Base-by-base conservation (phyloP, 352 stramenopile genomes). In the Globisporangium barbulae region DNA sequence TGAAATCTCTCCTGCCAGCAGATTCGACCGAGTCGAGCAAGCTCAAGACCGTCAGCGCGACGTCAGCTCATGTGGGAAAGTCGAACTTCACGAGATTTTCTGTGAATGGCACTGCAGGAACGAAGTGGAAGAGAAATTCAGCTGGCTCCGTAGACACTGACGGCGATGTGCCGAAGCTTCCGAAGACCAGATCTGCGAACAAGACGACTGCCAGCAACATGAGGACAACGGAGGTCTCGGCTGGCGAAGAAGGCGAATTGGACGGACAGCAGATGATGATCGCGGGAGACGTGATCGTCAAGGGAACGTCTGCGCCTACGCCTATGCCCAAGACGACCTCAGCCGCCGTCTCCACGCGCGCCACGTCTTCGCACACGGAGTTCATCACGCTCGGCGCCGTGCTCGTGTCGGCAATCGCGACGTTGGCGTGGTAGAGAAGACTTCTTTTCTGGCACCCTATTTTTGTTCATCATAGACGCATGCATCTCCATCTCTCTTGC, bases 351-450 rank as follows among this genome's bases (percentile, higher is more conserved):
- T 17, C 49, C 13, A 22, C 28, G 21, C 28, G 28, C 7, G 17
- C 28, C 9, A 25, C 15, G 28, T 25, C 49, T 7, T 37, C 53
- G 4, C 53, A 59, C 25, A n/a, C 35, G 3, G 35, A 12, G n/a
- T 41, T 59, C 53, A 48, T 59, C 35, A 49, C 53, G 3, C 22
- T 59, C 21, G 48, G 48, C 15, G 22, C 53, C 5, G 21, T 49
- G 21, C 35, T 59, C 12, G 53, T 37, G 9, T 59, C 53, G 22
- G 53, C 21, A 33, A 49, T 59, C 13, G 35, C 12, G 22, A 35
- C 35, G 21, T 19, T 49, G 33, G 35, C 17, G 21, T 49, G 21
- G 35, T 59, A 59, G 25, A 47, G 41, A 41, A 41, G 35, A 15
- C 9, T 9, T 37, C 6, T 3, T 2, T 15, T 41, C 9, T 15